Base-by-base conservation (phyloP, 2,329 filamentous ascomycete genomes). In the Trichoderma sp. region DNA sequence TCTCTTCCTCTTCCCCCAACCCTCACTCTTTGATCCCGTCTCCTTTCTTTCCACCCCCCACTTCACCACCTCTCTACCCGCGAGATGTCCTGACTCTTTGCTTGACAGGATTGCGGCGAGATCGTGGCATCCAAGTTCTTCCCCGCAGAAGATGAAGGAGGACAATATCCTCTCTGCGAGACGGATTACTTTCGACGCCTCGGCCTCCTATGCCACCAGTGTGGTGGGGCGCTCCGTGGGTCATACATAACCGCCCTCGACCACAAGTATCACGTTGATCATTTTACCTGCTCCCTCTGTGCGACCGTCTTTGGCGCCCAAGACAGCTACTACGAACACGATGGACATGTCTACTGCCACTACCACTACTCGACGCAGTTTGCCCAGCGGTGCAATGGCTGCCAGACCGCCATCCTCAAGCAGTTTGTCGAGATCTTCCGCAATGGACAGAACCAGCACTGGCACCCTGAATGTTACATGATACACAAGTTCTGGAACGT, bases 401-500 rank as follows among this genome's bases (percentile, higher is more conserved):
- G 95, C 74, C 93, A 97, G 73, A 97, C 94, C 3, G 92, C 95
- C 60, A 99, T 99, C 68, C 82, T 99, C 50, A 99, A 99, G 80
- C 95, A 99, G 76, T 99, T 99, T 76, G 95, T 99, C 67, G 95
- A 99, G 78, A 98, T 99, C 67, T 99, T 93, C 78, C 90, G 95
- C 71, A 98, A 98, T 77, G 94, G 94, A 2, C 91, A 97, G 75
- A 97, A 98, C 74, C 95, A 99, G 74, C 95, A 99, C 76, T 99
- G 95, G 95, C 95, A 99, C 75, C 95, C 95, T 2, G 95, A 99
- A 78, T 99, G 95, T 78, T 99, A 99, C 78, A 99, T 99, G 95
- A 99, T 99, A 68, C 95, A 99, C 80, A 99, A 99, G 74, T 99
- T 98, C 78, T 99, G 95, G 95, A 99, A 98, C 75, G 95, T 99